Evolutionary conservation across 495 filamentous ascomycete species (phyloP).

Genomic region (Parachaetomium inaequale): DNA sequence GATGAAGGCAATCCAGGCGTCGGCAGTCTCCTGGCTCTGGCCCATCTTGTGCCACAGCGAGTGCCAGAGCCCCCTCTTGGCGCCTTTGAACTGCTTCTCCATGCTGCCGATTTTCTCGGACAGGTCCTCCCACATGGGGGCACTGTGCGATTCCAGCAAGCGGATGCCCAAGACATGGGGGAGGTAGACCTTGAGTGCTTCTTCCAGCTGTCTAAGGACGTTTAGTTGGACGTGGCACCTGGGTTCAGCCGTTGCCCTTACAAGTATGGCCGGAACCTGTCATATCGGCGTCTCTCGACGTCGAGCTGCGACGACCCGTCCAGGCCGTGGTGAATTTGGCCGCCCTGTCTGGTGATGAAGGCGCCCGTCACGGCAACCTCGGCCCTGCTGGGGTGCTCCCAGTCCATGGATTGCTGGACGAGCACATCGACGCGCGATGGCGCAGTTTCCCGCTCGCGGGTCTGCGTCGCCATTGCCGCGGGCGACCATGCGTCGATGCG

Average conservation of each 20-base stretch:
- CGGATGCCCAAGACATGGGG: not conserved
- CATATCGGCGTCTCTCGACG: not conserved
- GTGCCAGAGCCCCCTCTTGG: not conserved
- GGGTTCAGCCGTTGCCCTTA: too few relatives aligned
- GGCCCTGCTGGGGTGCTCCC: not conserved
- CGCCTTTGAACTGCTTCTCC: not conserved
- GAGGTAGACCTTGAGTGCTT: not conserved
- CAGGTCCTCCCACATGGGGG: too few relatives aligned
- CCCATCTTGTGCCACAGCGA: conserved; percentile 1
- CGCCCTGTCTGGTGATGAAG: not conserved
- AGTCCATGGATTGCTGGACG: too few relatives aligned
- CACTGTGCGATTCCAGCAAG: not conserved
- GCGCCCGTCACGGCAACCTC: not conserved
- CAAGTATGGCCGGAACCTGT: not conserved
- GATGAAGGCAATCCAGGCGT: not conserved
- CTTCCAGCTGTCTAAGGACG: not conserved
- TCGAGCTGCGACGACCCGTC: not conserved
- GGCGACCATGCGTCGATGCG: too few relatives aligned
- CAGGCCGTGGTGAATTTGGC: not conserved
- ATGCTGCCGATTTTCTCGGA: not conserved
- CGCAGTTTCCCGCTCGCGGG: too few relatives aligned
- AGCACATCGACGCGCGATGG: too few relatives aligned
- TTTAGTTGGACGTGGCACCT: not conserved
- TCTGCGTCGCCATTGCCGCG: too few relatives aligned
- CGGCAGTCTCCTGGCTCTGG: not conserved